These are phyloP conservation scores for Quercus ilex DNA, from an alignment of 306 rosid genomes.

Conservation along the genomic window DNA sequence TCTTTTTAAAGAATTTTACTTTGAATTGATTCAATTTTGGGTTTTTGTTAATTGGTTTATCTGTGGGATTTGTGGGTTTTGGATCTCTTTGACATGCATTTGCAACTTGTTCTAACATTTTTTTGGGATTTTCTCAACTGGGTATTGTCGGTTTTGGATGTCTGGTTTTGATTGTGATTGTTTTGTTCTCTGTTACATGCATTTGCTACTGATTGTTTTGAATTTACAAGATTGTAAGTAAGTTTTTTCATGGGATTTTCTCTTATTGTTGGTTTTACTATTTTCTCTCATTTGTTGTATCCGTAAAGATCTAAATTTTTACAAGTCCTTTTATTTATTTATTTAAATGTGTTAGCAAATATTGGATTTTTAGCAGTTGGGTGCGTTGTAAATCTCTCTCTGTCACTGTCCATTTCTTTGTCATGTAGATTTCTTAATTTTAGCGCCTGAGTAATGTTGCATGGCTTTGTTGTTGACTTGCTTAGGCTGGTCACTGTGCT, in stretches of 20 bases:
- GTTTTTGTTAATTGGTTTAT: background rate
- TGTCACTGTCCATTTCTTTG: background rate
- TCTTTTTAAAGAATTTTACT: background rate
- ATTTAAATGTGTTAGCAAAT: background rate
- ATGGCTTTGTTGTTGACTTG: background rate
- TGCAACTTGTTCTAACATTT: background rate
- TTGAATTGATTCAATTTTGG: background rate
- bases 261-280: background rate
- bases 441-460: background rate
- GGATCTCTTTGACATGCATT: too few relatives aligned
- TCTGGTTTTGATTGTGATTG: background rate
- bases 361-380: background rate
- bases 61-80: slow-evolving; percentile 1
- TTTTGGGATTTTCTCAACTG: background rate
- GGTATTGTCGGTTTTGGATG: background rate
- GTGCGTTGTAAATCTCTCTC: background rate
- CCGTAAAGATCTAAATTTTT: too few relatives aligned
- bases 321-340: too few relatives aligned
- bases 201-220: background rate
- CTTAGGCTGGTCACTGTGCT: background rate
- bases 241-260: background rate
- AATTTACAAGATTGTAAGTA: background rate
- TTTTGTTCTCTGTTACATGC: background rate
- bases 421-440: background rate
- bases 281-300: background rate